Conservation (phyloP, 1,284 basidiomycete genomes). For the Somion occarium region DNA sequence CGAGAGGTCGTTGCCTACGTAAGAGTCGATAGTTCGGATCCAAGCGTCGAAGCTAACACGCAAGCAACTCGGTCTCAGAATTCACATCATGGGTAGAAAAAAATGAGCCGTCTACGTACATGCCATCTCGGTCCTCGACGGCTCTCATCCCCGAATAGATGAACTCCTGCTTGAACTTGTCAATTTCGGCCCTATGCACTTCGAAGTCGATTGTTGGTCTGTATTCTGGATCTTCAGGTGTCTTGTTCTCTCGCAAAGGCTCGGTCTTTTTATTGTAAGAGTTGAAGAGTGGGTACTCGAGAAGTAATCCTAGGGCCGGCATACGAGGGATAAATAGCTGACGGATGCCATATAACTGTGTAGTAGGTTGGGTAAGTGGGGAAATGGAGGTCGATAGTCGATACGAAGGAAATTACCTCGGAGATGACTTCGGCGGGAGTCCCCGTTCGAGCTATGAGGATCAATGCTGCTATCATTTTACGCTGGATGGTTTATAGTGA, state of each 20-base stretch:
- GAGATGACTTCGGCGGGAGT: conserved; percentile 73
- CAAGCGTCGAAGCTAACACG: conserved; percentile 68
- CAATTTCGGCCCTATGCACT: conserved; percentile 56
- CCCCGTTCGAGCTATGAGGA: conserved; percentile 73
- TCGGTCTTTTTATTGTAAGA: conserved; percentile 71
- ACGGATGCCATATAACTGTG: conserved; percentile 63
- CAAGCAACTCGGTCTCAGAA: background rate
- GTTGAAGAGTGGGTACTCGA: conserved; percentile 88
- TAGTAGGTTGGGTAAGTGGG: background rate
- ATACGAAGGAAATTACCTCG: conserved; percentile 39
- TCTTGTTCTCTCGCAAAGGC: conserved; percentile 54
- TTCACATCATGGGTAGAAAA: too few species aligned
- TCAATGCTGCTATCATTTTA: conserved; percentile 93
- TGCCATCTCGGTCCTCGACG: conserved; percentile 75
- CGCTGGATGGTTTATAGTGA: conserved; percentile 50
- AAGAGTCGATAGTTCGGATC: conserved; percentile 65
- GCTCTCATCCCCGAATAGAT: conserved; percentile 84
- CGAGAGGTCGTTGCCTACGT: conserved; percentile 63
- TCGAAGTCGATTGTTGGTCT: conserved; percentile 72
- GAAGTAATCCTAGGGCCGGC: conserved; percentile 90
- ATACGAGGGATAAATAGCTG: conserved; percentile 92
- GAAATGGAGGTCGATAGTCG: background rate
- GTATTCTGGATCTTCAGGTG: conserved; percentile 48
- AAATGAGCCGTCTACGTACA: too few species aligned
- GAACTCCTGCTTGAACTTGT: conserved; percentile 76